Evolutionary conservation across 768 basidiomycete species (phyloP), one percentile per base, ranked within the genome.

Genomic region (Podaxis sp.): DNA sequence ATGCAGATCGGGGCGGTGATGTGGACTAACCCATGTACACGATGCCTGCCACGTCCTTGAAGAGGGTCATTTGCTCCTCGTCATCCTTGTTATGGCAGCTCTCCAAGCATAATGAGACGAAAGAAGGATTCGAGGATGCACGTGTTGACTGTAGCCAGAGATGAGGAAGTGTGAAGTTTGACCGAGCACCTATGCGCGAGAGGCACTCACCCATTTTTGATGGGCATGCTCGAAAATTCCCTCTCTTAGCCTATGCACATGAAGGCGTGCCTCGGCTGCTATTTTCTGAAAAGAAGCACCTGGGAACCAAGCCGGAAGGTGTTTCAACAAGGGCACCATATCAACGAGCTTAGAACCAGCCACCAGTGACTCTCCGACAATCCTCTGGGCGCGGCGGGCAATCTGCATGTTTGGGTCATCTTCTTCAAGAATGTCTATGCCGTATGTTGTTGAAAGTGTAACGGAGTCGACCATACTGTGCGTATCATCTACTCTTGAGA

Each of bases 271-370:
- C 64, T 51, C 69, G 67, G 25, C 74, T 5, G 81, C 82, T 53
- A 72, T 73, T 25, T 70, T 71, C 66, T 82, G 74, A 63, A 83
- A 84, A 1, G 73, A 73, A n/a, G 78, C 77, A 0, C 82, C 82
- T 8, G 81, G 81, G 13, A 83, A 52, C 80, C 80, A 83, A 29
- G 66, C 70, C 0, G 82, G 82, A 13, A 84, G 64, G 40, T 80
- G 71, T 67, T 75, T 75, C 59, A 83, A 63, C 9, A 54, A 33
- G 3, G 72, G 72, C 11, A 74, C 43, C n/a, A 71, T 63, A 54
- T 76, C 73, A 9, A 79, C 76, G 5, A 76, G 53, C 59, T 69
- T 75, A 2, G 64, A 64, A 0, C 75, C 73, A 2, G 74, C 72
- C 3, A 65, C 58, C 0, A 69, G 65, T 0, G 73, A 70, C 7